phyloP scores from a whole-genome alignment of 805 yeast genomes.

The Cyberlindnera mycetangii region DNA sequence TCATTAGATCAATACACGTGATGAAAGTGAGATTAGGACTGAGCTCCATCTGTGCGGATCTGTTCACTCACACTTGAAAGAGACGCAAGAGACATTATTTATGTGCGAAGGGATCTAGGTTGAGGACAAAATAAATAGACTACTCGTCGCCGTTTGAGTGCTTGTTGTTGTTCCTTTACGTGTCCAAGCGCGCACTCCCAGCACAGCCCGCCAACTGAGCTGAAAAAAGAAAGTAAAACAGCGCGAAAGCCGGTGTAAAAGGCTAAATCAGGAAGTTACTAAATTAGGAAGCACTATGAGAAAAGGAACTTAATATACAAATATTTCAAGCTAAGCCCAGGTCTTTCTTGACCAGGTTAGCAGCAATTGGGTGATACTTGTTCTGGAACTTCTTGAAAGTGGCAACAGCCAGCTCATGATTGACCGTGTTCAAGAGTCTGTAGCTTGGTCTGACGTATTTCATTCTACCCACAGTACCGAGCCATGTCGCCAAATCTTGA shows the following conservation, averaged over 20 bases:
- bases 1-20: neutral
- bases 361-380: slow-evolving; percentile 83
- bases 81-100: slow-evolving; percentile 8
- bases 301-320: neutral
- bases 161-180: neutral
- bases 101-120: neutral
- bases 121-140: neutral
- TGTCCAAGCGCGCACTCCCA: neutral
- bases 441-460: slow-evolving; percentile 90
- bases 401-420: slow-evolving; percentile 58
- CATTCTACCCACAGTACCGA: slow-evolving; percentile 92
- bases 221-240: slow-evolving; percentile 1
- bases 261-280: neutral
- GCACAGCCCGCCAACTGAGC: neutral
- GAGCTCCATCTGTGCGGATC: neutral
- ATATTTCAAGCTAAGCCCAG: slow-evolving; percentile 38
- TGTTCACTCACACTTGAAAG: slow-evolving; percentile 7
- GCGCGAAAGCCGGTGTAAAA: neutral
- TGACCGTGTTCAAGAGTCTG: slow-evolving; percentile 59
- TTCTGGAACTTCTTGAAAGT: slow-evolving; percentile 60
- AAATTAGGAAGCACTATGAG: neutral
- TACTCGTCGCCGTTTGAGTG: neutral
- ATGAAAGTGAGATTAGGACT: too few species aligned
- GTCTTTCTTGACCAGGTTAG: slow-evolving; percentile 80
- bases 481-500: slow-evolving; percentile 68